Conservation (phyloP, 768 basidiomycete species). For the Suillus subaureus region DNA sequence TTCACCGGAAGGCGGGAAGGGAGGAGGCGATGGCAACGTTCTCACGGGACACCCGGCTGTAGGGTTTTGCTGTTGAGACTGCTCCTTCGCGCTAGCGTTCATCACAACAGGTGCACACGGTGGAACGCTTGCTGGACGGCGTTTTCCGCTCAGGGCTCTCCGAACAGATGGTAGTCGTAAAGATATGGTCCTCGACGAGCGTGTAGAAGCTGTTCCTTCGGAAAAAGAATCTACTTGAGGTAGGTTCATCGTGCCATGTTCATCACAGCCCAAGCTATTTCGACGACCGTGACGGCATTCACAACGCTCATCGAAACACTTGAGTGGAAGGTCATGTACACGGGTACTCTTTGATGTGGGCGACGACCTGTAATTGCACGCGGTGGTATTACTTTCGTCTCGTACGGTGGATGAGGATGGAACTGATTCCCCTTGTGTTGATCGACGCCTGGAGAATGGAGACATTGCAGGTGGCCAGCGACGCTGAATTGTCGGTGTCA, state of each 20-base stretch:
- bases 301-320: not conserved
- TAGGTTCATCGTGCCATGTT: not conserved
- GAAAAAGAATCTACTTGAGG: not conserved
- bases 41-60: not conserved
- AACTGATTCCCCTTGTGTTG: not conserved
- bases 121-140: slow-evolving; percentile 12
- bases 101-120: not conserved
- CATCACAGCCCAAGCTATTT: slow-evolving; percentile 13
- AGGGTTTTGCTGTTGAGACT: not conserved
- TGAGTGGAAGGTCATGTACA: slow-evolving; percentile 10
- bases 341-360: not conserved
- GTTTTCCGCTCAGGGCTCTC: slow-evolving; percentile 11
- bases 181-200: slow-evolving; percentile 3
- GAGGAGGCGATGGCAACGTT: not conserved
- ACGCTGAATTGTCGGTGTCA: slow-evolving; percentile 11
- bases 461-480: slow-evolving; percentile 12
- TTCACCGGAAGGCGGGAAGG: slow-evolving; percentile 8
- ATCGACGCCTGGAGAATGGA: slow-evolving; percentile 7
- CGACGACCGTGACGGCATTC: slow-evolving; percentile 16
- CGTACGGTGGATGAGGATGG: not conserved
- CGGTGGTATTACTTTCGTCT: not conserved
- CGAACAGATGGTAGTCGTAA: slow-evolving; percentile 16
- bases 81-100: slow-evolving; percentile 1
- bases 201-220: not conserved
- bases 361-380: not conserved